phyloP scores from a whole-genome alignment of 192 early-diverging fungal genomes.

The Phlyctochytrium arcticum region DNA sequence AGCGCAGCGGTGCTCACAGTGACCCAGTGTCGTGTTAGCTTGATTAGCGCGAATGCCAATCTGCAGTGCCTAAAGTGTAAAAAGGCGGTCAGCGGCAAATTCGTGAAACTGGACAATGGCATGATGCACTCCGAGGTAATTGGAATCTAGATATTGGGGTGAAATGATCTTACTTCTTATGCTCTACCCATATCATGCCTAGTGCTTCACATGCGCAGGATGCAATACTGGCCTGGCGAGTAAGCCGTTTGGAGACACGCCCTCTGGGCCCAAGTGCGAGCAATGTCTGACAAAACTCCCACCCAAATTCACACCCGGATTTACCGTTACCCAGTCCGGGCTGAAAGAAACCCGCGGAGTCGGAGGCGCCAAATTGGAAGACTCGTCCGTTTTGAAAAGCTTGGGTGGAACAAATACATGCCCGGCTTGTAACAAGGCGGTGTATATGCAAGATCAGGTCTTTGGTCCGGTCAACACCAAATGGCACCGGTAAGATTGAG shows the following conservation, averaged over 20 bases:
- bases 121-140: conserved; percentile 8
- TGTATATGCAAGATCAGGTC: conserved; percentile 21
- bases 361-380: conserved; percentile 11
- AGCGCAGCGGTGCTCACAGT: neutral
- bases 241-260: conserved; percentile 3
- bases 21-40: neutral
- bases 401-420: conserved; percentile 4
- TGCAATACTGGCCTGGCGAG: neutral
- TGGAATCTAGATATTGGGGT: no score
- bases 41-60: neutral
- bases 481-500: conserved; percentile 12
- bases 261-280: conserved; percentile 7
- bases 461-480: conserved; percentile 12
- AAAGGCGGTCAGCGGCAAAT: conserved; percentile 7
- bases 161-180: neutral
- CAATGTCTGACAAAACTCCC: neutral
- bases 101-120: conserved; percentile 8
- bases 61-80: neutral
- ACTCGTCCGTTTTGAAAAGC: neutral
- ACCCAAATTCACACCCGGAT: conserved; percentile 1
- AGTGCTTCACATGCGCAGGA: conserved; percentile 10
- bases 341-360: conserved; percentile 16
- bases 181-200: neutral
- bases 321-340: conserved; percentile 4
- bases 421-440: conserved; percentile 6